Conservation (phyloP, 2,329 filamentous ascomycete genomes). For the Xylaria multiplex region DNA sequence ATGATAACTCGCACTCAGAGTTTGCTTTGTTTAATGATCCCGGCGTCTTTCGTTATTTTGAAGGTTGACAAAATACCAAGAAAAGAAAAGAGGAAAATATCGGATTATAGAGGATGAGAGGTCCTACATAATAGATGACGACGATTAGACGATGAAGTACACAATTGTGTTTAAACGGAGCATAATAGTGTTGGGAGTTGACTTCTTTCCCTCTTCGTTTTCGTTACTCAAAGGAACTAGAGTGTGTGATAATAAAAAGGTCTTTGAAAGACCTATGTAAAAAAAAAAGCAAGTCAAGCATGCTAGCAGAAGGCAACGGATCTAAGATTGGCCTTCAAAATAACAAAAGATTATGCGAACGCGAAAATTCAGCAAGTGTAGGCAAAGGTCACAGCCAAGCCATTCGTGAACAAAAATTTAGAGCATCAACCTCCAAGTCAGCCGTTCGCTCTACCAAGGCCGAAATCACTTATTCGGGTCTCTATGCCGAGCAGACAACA, state of each 20-base stretch:
- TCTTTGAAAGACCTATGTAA: background rate
- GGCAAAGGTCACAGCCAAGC: constrained; percentile 25
- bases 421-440: constrained; percentile 16
- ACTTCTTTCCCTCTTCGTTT: constrained; percentile 14
- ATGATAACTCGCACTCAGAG: no score
- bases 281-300: constrained; percentile 6
- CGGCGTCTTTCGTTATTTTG: no score
- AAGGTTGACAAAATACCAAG: no score
- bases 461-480: constrained; percentile 13
- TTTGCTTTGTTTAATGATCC: no score
- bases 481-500: constrained; percentile 23
- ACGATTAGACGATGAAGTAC: background rate
- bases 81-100: no score
- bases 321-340: constrained; percentile 13
- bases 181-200: no score
- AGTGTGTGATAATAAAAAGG: constrained; percentile 31
- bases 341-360: constrained; percentile 25
- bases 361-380: constrained; percentile 27
- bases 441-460: constrained; percentile 27
- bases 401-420: constrained; percentile 7
- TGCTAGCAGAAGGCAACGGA: constrained; percentile 31
- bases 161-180: no score
- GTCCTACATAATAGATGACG: background rate
- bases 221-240: constrained; percentile 24
- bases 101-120: no score